Evolutionary conservation across 169 alveolate genomes (phyloP).

Genomic region (Plasmodium billcollinsi): DNA sequence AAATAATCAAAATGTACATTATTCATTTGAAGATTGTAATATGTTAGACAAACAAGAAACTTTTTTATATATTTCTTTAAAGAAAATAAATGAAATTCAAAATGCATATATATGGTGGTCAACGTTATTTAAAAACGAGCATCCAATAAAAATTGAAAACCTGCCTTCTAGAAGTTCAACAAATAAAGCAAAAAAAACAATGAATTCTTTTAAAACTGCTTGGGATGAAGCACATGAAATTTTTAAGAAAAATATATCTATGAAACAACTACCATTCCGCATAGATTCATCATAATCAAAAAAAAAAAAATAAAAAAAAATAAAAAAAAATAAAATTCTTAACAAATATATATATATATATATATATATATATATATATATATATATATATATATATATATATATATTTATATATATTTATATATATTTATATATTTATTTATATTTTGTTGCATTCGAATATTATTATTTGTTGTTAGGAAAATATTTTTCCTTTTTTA

Average conservation of each 20-base stretch:
- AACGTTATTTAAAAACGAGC: constrained; percentile 44
- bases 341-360: too few relatives aligned
- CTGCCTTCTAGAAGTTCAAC: constrained; percentile 50
- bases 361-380: too few relatives aligned
- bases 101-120: constrained; percentile 71
- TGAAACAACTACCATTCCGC: constrained; percentile 29
- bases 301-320: neutral
- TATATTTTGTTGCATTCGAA: too few relatives aligned
- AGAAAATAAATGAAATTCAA: constrained; percentile 61
- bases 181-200: constrained; percentile 19
- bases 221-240: constrained; percentile 76
- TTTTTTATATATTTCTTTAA: constrained; percentile 68
- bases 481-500: too few relatives aligned
- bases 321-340: too few relatives aligned
- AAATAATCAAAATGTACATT: constrained; percentile 57
- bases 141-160: constrained; percentile 27
- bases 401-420: too few relatives aligned
- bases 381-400: too few relatives aligned
- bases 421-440: too few relatives aligned
- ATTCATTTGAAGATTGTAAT: constrained; percentile 24
- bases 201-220: constrained; percentile 39
- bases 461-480: too few relatives aligned
- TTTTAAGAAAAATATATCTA: constrained; percentile 67
- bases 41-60: constrained; percentile 67
- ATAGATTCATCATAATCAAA: constrained; percentile 8